Evolutionary conservation across 352 stramenopile genomes (phyloP), one percentile per base, ranked within the genome.

Genomic region (Elongisporangium anandrum): DNA sequence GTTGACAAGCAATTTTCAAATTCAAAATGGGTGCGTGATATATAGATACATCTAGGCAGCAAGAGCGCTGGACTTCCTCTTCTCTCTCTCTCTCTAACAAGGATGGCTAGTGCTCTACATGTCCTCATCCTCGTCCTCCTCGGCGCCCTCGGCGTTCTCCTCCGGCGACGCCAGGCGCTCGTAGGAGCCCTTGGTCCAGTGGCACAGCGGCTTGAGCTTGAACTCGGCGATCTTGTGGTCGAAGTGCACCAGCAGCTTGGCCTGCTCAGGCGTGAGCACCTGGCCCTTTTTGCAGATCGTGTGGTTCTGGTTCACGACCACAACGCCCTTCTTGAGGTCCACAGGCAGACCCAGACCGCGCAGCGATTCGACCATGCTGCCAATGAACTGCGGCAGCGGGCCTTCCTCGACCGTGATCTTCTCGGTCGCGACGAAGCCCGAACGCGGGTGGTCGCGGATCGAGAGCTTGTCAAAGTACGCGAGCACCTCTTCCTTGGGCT

Each of bases 281-380:
- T 98, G 85, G 48, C 97, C 97, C 69, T 91, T 65, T 70, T 97
- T 98, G 80, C 96, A 99, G 52, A 99, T 88, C 59, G 83, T 92
- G 72, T 96, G 88, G 68, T 97, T 89, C 53, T 94, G 85, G 65
- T 87, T 87, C 19, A 99, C 85, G 59, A 95, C 76, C 48, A 99
- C 79, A 52, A 85, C 87, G 49, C 95, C 95, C 65, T 98, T 98
- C 76, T 99, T 95, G 24, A 99, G 84, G 70, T 99, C 94, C 53
- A 99, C 95, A 12, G 96, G 95, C 47, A 99, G 76, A 21, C 97
- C 95, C 16, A 99, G 81, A 51, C 93, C 94, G 47, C 96, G 92
- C 53, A 99, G 97, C 52, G 96, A 95, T 77, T 99, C 94, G 51
- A 98, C 79, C 96, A 99, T 98, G 58, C 88, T 97, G 16, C 96